A percentile compares a stretch with the other conserved stretches of the same genome.
phyloP scores from a whole-genome alignment of 768 basidiomycete genomes.

The Hemileccinum impolitum region DNA sequence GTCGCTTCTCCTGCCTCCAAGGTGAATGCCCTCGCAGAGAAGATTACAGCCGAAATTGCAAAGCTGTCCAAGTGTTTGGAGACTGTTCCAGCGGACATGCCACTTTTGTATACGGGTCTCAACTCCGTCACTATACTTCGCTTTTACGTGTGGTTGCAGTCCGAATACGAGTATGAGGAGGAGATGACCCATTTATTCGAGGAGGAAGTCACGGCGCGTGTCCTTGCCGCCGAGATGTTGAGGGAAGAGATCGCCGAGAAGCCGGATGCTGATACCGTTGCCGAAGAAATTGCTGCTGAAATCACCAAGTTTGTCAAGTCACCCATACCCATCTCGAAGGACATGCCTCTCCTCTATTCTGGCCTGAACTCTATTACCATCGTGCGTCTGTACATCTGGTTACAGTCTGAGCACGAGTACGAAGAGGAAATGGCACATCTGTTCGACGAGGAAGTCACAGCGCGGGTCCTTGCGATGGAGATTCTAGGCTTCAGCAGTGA shows the following conservation, averaged over 20 bases:
- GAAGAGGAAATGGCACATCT: slow-evolving; percentile 29
- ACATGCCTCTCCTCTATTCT: slow-evolving; percentile 33
- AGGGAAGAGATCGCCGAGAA: slow-evolving; percentile 7
- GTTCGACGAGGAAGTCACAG: slow-evolving; percentile 32
- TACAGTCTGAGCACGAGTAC: slow-evolving; percentile 31
- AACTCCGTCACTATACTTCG: slow-evolving; percentile 29
- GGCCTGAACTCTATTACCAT: slow-evolving; percentile 32
- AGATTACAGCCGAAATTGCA: slow-evolving; percentile 33
- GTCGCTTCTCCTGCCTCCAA: slow-evolving; percentile 7
- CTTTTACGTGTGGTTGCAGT: slow-evolving; percentile 34
- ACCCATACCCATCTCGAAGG: slow-evolving; percentile 25
- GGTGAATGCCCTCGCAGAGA: slow-evolving; percentile 26
- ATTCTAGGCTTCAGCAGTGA: slow-evolving; percentile 12
- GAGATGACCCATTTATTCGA: slow-evolving; percentile 30
- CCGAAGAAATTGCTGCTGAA: slow-evolving; percentile 33
- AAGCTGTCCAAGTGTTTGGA: slow-evolving; percentile 27
- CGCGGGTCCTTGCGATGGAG: slow-evolving; percentile 28
- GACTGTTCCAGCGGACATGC: slow-evolving; percentile 27
- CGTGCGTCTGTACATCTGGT: slow-evolving; percentile 30
- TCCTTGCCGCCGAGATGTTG: slow-evolving; percentile 30
- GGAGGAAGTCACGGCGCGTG: slow-evolving; percentile 28
- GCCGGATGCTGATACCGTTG: slow-evolving; percentile 7
- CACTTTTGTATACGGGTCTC: slow-evolving; percentile 33
- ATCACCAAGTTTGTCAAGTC: slow-evolving; percentile 31
- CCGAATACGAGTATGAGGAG: slow-evolving; percentile 29